Conservation (phyloP, 768 basidiomycete species). For the Lactarius deliciosus region DNA sequence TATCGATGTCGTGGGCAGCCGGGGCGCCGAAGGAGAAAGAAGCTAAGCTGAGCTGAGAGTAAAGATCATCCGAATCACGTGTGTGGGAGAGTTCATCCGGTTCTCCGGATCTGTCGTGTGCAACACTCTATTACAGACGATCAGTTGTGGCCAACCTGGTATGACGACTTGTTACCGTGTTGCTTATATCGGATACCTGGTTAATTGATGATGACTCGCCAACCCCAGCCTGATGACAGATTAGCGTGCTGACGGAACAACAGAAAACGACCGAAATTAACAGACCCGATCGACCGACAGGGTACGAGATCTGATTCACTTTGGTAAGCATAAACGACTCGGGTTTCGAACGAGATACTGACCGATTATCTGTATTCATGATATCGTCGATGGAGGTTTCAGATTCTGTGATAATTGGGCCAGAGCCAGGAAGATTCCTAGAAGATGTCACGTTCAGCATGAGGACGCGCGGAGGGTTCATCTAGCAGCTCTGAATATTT, state of each 20-base stretch:
- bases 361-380: background rate
- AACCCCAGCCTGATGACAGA: background rate
- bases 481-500: background rate
- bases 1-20: slow-evolving; percentile 32
- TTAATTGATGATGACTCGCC: background rate
- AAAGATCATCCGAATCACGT: slow-evolving; percentile 25
- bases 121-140: background rate
- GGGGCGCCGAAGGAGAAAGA: slow-evolving; percentile 45
- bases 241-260: background rate
- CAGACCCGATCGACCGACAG: background rate
- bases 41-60: slow-evolving; percentile 41
- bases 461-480: background rate
- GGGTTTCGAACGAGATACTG: background rate
- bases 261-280: background rate
- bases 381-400: background rate
- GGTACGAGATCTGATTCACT: background rate
- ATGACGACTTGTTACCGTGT: background rate
- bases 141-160: background rate
- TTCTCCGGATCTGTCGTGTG: background rate
- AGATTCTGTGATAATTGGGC: background rate
- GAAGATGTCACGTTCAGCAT: background rate
- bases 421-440: background rate
- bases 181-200: background rate
- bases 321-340: background rate
- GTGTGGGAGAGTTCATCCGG: background rate